A percentile compares a stretch with the other conserved stretches of the same genome.
phyloP scores from a whole-genome alignment of 257 asterid genomes.

The Solanum medicagineum region DNA sequence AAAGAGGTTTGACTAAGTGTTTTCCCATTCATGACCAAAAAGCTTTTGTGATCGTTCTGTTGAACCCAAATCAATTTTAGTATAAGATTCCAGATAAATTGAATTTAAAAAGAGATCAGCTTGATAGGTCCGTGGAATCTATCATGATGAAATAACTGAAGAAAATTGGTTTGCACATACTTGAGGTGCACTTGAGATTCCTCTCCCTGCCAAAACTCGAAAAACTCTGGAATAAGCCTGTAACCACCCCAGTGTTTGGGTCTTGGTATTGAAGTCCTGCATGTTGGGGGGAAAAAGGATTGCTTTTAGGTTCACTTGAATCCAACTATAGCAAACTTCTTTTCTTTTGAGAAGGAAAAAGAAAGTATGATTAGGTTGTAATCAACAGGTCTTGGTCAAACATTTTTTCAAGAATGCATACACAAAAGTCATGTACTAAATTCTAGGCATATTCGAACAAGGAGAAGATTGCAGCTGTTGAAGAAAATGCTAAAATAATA shows the following conservation, averaged over 20 bases:
- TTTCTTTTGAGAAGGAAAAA: neutral
- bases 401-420: neutral
- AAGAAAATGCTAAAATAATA: neutral
- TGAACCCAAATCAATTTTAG: neutral
- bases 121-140: neutral
- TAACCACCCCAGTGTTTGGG: slow-evolving; percentile 81
- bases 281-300: neutral
- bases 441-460: neutral
- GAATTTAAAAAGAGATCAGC: neutral
- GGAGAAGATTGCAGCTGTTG: neutral
- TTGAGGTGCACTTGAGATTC: slow-evolving; percentile 34
- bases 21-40: neutral
- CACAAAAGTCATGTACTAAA: neutral
- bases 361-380: neutral
- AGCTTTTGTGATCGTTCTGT: neutral
- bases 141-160: neutral
- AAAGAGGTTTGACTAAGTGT: neutral
- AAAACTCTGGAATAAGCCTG: slow-evolving; percentile 58
- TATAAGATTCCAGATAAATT: neutral
- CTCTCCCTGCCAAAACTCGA: slow-evolving; percentile 91
- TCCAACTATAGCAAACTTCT: neutral
- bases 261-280: slow-evolving; percentile 52
- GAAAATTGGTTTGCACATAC: neutral
- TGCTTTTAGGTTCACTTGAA: neutral
- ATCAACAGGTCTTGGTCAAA: neutral